Evolutionary conservation across 257 asterid species (phyloP), one percentile per base, ranked within the genome.

Genomic region (Solanum bulbocastanum): DNA sequence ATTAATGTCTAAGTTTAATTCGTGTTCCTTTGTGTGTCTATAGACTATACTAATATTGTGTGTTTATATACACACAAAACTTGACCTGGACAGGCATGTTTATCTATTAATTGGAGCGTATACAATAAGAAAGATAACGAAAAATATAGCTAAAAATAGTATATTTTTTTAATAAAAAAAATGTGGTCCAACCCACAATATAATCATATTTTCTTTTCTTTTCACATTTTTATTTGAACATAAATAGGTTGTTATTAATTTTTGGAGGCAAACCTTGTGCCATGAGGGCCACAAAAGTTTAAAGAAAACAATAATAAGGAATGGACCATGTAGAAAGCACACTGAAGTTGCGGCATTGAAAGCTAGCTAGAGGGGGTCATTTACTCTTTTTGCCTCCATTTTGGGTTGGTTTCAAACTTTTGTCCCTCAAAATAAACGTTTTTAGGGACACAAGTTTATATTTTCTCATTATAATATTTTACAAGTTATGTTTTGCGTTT

Each of bases 241-340:
- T 49, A 15, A 15, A 33, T 42, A 44, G 83, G 25, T 15, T 44
- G 27, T 49, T 79, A 16, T 49, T 79, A 16, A 79, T 15, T n/a
- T 79, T 81, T 46, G 27, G 20, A 79, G 86, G 42, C 83, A 85
- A 73, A 87, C 18, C 78, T 75, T 74, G 87, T 74, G 89, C 68
- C 30, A 18, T 81, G 68, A 46, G 65, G 85, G 16, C 85, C 66
- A 79, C 35, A 27, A 44, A 76, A 79, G 25, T 79, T 79, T 44
- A 1, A 79, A 44, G 66, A 79, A 79, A 79, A 79, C 27, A 44
- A 40, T 78, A 78, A 25, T 0, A 39, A 3, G 36, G 15, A 88
- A 56, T 87, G 90, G 90, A 81, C 85, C 88, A 85, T 25, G 52
- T 60, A 87, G 88, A 90, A 90, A 93, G 78, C 68, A 65, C 92